These are phyloP conservation scores for Fusarium globosum DNA, from an alignment of 2,329 filamentous ascomycete genomes.

Conservation along the genomic window DNA sequence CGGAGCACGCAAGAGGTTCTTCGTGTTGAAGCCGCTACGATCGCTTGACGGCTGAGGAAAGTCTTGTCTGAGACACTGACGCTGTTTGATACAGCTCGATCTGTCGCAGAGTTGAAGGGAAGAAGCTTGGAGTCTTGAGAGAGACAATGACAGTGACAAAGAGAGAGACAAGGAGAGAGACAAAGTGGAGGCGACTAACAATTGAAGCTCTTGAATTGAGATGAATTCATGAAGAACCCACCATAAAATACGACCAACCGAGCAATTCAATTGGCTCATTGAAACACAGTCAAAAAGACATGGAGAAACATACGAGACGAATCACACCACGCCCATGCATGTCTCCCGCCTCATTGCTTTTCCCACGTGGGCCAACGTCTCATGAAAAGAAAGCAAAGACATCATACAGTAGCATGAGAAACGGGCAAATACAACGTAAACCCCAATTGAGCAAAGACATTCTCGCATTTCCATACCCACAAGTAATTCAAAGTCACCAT, in stretches of 20 bases:
- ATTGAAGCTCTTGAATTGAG: background rate
- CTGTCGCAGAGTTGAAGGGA: slow-evolving; percentile 14
- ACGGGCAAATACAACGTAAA: background rate
- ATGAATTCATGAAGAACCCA: background rate
- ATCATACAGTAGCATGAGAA: slow-evolving; percentile 10
- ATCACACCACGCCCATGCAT: background rate
- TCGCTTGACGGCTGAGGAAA: background rate
- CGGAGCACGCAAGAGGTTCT: slow-evolving; percentile 31
- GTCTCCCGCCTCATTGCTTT: slow-evolving; percentile 14
- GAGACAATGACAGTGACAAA: background rate
- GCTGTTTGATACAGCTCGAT: slow-evolving; percentile 13
- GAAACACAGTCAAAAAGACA: background rate
- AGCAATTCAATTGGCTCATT: background rate
- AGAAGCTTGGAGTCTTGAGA: slow-evolving; percentile 4
- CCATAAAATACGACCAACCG: slow-evolving; percentile 12
- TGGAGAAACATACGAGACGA: slow-evolving; percentile 6
- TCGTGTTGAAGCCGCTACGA: slow-evolving; percentile 5
- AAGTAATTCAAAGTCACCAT: slow-evolving; percentile 15
- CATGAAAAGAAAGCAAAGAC: slow-evolving; percentile 18
- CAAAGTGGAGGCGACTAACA: slow-evolving; percentile 15
- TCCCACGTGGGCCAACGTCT: slow-evolving; percentile 16
- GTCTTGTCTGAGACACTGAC: slow-evolving; percentile 18
- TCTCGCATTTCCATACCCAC: slow-evolving; percentile 1
- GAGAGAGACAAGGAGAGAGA: slow-evolving; percentile 5
- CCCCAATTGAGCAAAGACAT: background rate